phyloP scores from a whole-genome alignment of 768 basidiomycete species.

The Ramaria sp. region DNA sequence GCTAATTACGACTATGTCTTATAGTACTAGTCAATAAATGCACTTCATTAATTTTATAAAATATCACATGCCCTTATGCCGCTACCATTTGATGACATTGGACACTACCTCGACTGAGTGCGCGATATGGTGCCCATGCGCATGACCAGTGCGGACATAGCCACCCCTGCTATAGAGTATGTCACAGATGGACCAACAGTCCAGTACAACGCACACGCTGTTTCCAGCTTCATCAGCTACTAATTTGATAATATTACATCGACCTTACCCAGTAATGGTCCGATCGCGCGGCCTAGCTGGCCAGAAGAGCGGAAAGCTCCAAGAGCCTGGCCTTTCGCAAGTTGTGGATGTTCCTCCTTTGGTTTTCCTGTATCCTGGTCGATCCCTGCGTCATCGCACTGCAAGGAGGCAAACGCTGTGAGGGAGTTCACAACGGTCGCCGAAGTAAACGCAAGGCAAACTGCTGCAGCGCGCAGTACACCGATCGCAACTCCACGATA shows the following conservation, averaged over 20 bases:
- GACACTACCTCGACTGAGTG: not conserved
- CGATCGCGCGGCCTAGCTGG: slow-evolving; percentile 87
- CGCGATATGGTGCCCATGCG: slow-evolving; percentile 40
- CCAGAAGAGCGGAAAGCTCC: slow-evolving; percentile 88
- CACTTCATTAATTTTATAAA: no score
- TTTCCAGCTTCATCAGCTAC: not conserved
- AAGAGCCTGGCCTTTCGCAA: slow-evolving; percentile 77
- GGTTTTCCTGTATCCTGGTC: slow-evolving; percentile 50
- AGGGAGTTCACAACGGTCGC: slow-evolving; percentile 93
- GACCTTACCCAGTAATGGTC: slow-evolving; percentile 73
- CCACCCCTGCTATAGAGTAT: slow-evolving; percentile 52
- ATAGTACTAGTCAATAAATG: no score
- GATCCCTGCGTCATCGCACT: slow-evolving; percentile 65
- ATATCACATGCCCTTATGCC: no score
- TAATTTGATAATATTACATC: not conserved
- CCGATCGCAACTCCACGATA: slow-evolving; percentile 35
- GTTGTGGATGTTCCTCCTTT: slow-evolving; percentile 44
- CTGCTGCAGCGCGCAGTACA: slow-evolving; percentile 58
- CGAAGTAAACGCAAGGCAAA: slow-evolving; percentile 85
- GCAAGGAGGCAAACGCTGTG: slow-evolving; percentile 83
- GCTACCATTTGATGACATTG: no score
- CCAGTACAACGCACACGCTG: slow-evolving; percentile 85
- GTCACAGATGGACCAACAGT: slow-evolving; percentile 74
- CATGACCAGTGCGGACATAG: slow-evolving; percentile 50
- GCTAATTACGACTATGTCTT: no score